phyloP scores from a whole-genome alignment of 1,284 basidiomycete genomes.

The Leccinum pallidistipes region DNA sequence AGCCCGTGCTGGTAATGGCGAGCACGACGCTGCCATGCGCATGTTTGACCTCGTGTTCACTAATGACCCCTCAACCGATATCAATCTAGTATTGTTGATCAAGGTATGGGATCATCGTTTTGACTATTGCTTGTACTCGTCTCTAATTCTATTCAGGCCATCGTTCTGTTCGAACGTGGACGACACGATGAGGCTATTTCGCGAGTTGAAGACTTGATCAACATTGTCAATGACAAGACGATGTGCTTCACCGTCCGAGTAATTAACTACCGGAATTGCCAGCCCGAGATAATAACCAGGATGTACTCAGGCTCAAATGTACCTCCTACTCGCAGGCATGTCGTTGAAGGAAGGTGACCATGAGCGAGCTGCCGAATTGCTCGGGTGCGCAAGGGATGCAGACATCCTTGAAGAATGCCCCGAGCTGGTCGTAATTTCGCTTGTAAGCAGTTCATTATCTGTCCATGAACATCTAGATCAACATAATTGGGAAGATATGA shows the following conservation, averaged over 20 bases:
- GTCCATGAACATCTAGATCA: background rate
- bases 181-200: background rate
- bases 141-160: background rate
- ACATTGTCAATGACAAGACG: background rate
- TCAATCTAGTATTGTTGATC: constrained; percentile 3
- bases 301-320: background rate
- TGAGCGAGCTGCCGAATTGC: background rate
- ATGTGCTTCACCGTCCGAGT: background rate
- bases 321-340: background rate
- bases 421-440: background rate
- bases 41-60: too few relatives aligned
- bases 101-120: background rate
- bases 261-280: background rate
- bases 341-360: background rate
- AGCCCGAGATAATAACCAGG: background rate
- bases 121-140: too few relatives aligned
- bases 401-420: background rate
- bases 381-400: background rate
- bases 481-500: too few relatives aligned
- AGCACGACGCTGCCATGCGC: too few relatives aligned
- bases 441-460: background rate
- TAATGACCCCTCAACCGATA: too few relatives aligned
- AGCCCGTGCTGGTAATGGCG: too few relatives aligned
- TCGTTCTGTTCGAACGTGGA: constrained; percentile 5
- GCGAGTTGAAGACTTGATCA: background rate